These are phyloP conservation scores for Rhododendron henanense DNA, from an alignment of 148 eudicot genomes.

Conservation along the genomic window DNA sequence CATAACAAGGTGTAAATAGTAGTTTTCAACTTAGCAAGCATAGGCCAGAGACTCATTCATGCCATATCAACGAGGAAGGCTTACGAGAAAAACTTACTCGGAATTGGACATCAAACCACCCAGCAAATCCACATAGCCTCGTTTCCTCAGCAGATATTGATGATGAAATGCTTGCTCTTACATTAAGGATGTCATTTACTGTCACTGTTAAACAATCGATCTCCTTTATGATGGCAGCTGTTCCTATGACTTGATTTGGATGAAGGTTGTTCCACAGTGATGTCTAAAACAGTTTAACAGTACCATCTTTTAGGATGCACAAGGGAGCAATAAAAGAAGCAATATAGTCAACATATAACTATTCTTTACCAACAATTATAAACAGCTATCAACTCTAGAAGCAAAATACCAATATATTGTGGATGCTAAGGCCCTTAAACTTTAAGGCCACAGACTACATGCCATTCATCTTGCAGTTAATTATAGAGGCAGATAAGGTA, in stretches of 20 bases:
- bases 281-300: constrained; percentile 43
- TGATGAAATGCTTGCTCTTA: constrained; percentile 51
- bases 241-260: constrained; percentile 86
- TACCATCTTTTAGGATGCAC: constrained; percentile 4
- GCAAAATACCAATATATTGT: neutral
- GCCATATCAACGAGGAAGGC: neutral
- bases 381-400: neutral
- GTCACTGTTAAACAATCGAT: constrained; percentile 81
- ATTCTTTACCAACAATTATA: neutral
- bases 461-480: neutral
- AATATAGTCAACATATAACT: neutral
- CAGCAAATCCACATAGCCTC: constrained; percentile 76
- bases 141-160: constrained; percentile 49
- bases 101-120: constrained; percentile 99
- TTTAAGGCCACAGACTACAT: neutral
- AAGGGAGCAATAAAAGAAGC: neutral
- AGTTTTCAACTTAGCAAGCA: neutral
- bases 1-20: neutral
- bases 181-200: constrained; percentile 55
- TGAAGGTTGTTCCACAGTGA: constrained; percentile 90
- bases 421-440: neutral
- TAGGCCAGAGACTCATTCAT: neutral
- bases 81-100: constrained; percentile 53
- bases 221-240: constrained; percentile 63
- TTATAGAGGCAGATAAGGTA: neutral